Base-by-base conservation (phyloP, 805 yeast species). In the Wickerhamiella vanderwaltii region DNA sequence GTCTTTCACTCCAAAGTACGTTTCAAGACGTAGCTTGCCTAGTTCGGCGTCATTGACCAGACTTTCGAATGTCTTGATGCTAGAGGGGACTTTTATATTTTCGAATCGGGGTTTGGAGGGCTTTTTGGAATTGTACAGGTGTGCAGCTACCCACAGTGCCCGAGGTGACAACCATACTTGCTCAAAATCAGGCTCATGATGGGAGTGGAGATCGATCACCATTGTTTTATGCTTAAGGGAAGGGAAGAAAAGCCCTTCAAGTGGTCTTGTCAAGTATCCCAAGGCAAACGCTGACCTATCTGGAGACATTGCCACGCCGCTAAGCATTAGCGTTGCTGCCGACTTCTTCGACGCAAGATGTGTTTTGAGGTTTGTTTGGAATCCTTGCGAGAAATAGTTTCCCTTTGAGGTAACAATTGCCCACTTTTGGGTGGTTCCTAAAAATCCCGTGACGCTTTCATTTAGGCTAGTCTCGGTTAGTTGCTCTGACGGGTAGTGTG, bases 1-100 rank as follows among this genome's bases (percentile, higher is more conserved):
- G 28, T 37, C 40, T 11, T n/a, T 19, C 22, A 29, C 34, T 4
- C 33, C 22, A 22, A 37, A 37, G 19, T 37, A 37, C 6, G 34
- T 37, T 13, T 22, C 24, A 13, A 37, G 13, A 9, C 28, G 18
- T 22, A 29, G n/a, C 13, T 13, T 13, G 13, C 30, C 39, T 16
- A 35, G 2, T 7, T 17, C 28, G 25, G 9, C 11, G 25, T 31
- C 23, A n/a, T 4, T 18, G 15, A 35, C 6, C 26, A 35, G 32
- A 12, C 13, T 17, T 6, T 35, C 32, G 6, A 35, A 25, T 4
- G 30, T 13, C 18, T 35, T 26, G 18, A 35, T 18, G 3, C 15
- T 9, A 4, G 4, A 5, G 7, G 35, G 35, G 12, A 15, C 24
- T 17, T 22, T 5, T 4, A 31, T 18, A 7, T 31, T 23, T 6